phyloP scores from a whole-genome alignment of 2,329 filamentous ascomycete genomes.

The Diaporthe eres region DNA sequence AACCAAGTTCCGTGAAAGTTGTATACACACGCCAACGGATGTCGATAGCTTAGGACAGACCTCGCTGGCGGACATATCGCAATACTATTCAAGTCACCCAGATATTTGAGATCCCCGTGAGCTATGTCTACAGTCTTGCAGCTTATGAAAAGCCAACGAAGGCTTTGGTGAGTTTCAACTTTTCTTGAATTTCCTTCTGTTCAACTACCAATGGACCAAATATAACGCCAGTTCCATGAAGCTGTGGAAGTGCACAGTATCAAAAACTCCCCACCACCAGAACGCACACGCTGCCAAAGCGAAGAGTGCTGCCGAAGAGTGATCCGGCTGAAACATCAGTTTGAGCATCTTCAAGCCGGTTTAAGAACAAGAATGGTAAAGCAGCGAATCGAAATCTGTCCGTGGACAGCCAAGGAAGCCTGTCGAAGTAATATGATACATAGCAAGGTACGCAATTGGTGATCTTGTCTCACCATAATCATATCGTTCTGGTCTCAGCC shows the following conservation, averaged over 20 bases:
- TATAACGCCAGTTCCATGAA: slow-evolving; percentile 29
- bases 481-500: slow-evolving; percentile 4
- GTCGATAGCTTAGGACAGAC: not conserved
- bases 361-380: not conserved
- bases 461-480: not conserved
- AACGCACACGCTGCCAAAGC: slow-evolving; percentile 25
- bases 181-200: not conserved
- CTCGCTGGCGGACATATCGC: not conserved
- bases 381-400: no score
- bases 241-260: not conserved
- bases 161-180: not conserved
- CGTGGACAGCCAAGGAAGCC: not conserved
- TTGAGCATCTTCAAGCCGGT: not conserved
- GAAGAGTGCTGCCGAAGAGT: slow-evolving; percentile 12
- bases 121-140: not conserved
- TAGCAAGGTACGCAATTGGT: not conserved
- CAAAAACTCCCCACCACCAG: not conserved
- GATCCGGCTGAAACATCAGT: not conserved
- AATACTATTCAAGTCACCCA: not conserved
- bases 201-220: not conserved
- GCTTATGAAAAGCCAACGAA: not conserved
- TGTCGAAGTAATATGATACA: slow-evolving; percentile 11
- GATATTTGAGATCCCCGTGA: not conserved
- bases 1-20: no score
- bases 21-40: not conserved